A percentile compares a stretch with the other conserved stretches of the same genome.
Evolutionary conservation across 2,329 filamentous ascomycete genomes (phyloP).

Genomic region (Mollisiaceae sp.): DNA sequence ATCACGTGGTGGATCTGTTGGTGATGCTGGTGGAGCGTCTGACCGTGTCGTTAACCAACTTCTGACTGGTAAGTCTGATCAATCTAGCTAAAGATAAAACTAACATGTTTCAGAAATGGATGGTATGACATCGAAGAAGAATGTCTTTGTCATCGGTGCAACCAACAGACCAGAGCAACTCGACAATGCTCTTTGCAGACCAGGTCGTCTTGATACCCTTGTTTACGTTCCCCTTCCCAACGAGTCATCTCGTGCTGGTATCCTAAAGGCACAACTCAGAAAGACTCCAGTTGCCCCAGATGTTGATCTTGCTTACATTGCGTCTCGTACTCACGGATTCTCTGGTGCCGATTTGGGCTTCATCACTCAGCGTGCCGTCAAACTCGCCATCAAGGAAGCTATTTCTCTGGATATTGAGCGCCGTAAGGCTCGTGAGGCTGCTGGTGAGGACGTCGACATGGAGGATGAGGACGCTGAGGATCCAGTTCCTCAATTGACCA

Average conservation of each 20-base stretch:
- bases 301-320: conserved; percentile 89
- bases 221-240: conserved; percentile 98
- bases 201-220: conserved; percentile 96
- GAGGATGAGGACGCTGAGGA: conserved; percentile 84
- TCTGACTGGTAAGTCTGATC: conserved; percentile 75
- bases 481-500: conserved; percentile 93
- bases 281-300: conserved; percentile 93
- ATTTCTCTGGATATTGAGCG: conserved; percentile 90
- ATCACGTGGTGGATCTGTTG: conserved; percentile 94
- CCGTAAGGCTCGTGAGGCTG: conserved; percentile 84
- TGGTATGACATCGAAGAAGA: conserved; percentile 99
- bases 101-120: conserved; percentile 81
- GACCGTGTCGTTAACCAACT: conserved; percentile 99
- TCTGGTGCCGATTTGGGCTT: conserved; percentile 99
- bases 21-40: conserved; percentile 96
- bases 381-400: conserved; percentile 98
- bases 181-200: conserved; percentile 96
- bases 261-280: conserved; percentile 94
- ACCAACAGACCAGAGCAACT: conserved; percentile 99
- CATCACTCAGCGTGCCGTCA: conserved; percentile 97
- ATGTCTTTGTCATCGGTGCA: conserved; percentile 98
- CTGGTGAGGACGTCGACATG: conserved; percentile 81
- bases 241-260: conserved; percentile 84
- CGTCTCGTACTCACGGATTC: conserved; percentile 97
- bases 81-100: conserved; percentile 36